Evolutionary conservation across 2,329 filamentous ascomycete species (phyloP), one percentile per base, ranked within the genome.

Genomic region (Colletotrichum abscissum): DNA sequence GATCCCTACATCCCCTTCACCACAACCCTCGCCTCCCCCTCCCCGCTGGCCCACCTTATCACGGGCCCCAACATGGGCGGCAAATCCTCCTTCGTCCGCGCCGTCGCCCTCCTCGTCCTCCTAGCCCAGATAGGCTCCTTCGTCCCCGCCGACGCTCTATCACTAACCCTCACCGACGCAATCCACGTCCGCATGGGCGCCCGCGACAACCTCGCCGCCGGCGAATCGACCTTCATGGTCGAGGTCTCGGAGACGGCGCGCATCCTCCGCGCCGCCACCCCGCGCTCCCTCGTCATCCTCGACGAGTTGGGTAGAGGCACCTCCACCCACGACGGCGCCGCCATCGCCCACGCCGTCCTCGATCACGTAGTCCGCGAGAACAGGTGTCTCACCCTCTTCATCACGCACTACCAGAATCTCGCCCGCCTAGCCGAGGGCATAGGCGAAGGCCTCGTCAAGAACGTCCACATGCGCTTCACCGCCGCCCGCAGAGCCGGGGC

Each of bases 1-100:
- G 91, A 94, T 76, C 88, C 91, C 64, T 99, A 98, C 83, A 97
- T 99, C 71, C 96, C 97, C 59, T 99, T 99, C 83, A 91, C 93
- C 78, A 93, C 95, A 12, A 85, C 89, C 2, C 89, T 98, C 59
- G 88, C 90, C n/a, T 89, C 91, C 3, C 88, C 91, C 1, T 80
- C 86, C 0, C 89, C 91, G 0, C 89, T 94, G 6, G 94, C 95
- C 2, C 90, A 98, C 77, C 92, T 98, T 69, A 92, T 99, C 78
- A 99, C 97, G 0, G 97, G 97, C 0, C 97, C 97, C 35, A 99
- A 99, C 85, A 99, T 99, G 97, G 97, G 97, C 78, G 97, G 97
- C 69, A 99, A 99, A 81, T 98, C 95, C n/a, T 97, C 93, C 71
- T 99, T 98, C 82, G 96, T 99, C 26, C 94, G 97, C 66, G 94